Percentiles rank a stretch among this genome's conserved stretches.
Conservation (phyloP, 208 protist genomes). For the Vickermania spadyakhi region DNA sequence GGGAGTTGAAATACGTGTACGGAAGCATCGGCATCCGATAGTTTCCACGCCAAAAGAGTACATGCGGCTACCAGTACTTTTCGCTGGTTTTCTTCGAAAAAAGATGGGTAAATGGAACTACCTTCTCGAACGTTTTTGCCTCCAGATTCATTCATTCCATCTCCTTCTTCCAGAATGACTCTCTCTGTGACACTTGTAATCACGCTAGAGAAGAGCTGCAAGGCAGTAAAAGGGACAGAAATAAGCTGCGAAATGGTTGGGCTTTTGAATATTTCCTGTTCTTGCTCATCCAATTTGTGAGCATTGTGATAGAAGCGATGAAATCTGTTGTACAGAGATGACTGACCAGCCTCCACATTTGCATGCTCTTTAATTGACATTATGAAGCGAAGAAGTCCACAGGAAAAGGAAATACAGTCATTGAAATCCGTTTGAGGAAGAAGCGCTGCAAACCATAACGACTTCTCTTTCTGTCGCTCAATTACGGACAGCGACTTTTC, state of each 20-base stretch:
- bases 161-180: background rate
- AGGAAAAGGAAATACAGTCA: background rate
- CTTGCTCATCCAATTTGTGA: background rate
- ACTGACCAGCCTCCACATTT: no score
- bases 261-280: background rate
- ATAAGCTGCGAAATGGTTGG: slow-evolving; percentile 2
- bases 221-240: slow-evolving; percentile 16
- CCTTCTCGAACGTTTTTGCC: no score
- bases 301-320: background rate
- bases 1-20: background rate
- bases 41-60: slow-evolving; percentile 29
- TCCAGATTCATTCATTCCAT: background rate
- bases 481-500: no score
- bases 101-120: background rate
- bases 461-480: background rate
- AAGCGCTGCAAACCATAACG: background rate
- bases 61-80: slow-evolving; percentile 19
- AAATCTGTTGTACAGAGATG: no score
- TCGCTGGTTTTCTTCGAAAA: slow-evolving; percentile 8
- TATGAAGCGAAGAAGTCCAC: background rate
- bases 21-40: slow-evolving; percentile 20
- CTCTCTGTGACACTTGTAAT: slow-evolving; percentile 3
- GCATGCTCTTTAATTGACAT: background rate
- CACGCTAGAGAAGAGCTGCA: slow-evolving; percentile 20
- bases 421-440: background rate